phyloP scores from a whole-genome alignment of 257 asterid species.

The Ophiorrhiza pumila region DNA sequence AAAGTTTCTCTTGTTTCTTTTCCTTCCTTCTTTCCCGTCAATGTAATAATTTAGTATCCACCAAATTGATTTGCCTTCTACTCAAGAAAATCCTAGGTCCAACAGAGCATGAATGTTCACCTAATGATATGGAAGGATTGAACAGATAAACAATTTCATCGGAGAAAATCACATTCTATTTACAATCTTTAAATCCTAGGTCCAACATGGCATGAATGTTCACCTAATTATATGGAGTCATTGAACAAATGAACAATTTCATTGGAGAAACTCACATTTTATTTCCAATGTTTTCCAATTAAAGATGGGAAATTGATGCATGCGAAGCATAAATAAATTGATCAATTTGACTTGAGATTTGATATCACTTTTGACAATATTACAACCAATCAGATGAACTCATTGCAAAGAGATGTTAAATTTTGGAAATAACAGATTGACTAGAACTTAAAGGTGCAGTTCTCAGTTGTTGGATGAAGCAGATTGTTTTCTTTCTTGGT shows the following conservation, averaged over 20 bases:
- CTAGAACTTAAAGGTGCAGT: neutral
- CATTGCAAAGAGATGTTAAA: no score
- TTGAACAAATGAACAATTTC: neutral
- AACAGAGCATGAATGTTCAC: neutral
- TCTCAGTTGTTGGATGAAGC: neutral
- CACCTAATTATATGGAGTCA: no score
- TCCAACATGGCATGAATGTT: no score
- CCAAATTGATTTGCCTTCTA: no score
- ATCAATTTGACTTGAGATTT: neutral
- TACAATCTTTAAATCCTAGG: no score
- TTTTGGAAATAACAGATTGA: neutral
- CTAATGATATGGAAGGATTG: no score
- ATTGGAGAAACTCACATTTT: neutral
- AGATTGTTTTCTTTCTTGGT: no score
- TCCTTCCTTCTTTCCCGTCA: neutral
- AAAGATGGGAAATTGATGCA: neutral
- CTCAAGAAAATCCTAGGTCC: neutral
- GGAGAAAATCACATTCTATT: no score
- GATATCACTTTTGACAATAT: neutral
- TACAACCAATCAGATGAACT: neutral
- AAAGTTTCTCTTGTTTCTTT: no score
- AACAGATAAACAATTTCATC: no score
- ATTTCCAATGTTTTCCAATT: neutral
- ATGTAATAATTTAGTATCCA: neutral
- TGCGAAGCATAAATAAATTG: neutral